A percentile compares a stretch with the other conserved stretches of the same genome.
Conservation (phyloP, 208 protist species). For the Leishmania arabica region DNA sequence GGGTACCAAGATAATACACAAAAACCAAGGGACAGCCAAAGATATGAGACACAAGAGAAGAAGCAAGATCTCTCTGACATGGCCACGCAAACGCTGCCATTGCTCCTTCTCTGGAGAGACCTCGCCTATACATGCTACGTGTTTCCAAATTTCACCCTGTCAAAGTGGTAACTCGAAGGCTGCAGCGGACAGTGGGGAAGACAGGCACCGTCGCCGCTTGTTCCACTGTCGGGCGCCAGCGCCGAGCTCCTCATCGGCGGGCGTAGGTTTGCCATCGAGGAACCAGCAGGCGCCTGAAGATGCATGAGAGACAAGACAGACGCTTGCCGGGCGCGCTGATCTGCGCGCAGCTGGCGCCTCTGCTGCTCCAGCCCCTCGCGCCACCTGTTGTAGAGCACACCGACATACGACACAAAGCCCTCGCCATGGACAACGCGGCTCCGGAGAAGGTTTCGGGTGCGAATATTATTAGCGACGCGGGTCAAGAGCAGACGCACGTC, state of each 20-base stretch:
- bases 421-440: conserved; percentile 39
- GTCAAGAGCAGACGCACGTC: conserved; percentile 41
- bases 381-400: conserved; percentile 60
- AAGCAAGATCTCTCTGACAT: neutral
- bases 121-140: conserved; percentile 1
- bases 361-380: conserved; percentile 30
- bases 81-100: neutral
- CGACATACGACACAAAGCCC: conserved; percentile 54
- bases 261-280: neutral
- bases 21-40: neutral
- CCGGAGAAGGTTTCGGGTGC: conserved; percentile 41
- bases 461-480: conserved; percentile 57
- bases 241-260: neutral
- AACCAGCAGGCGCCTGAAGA: neutral
- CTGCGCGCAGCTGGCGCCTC: conserved; percentile 5
- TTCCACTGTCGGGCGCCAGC: neutral
- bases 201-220: neutral
- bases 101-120: neutral
- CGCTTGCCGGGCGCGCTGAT: conserved; percentile 3
- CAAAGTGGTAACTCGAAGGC: conserved; percentile 39
- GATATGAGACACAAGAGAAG: neutral
- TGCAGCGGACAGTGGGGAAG: neutral
- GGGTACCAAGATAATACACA: neutral
- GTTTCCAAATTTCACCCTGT: conserved; percentile 26
- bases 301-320: conserved; percentile 32